phyloP scores from a whole-genome alignment of 139 green algal species.

The Chlorella sp. region DNA sequence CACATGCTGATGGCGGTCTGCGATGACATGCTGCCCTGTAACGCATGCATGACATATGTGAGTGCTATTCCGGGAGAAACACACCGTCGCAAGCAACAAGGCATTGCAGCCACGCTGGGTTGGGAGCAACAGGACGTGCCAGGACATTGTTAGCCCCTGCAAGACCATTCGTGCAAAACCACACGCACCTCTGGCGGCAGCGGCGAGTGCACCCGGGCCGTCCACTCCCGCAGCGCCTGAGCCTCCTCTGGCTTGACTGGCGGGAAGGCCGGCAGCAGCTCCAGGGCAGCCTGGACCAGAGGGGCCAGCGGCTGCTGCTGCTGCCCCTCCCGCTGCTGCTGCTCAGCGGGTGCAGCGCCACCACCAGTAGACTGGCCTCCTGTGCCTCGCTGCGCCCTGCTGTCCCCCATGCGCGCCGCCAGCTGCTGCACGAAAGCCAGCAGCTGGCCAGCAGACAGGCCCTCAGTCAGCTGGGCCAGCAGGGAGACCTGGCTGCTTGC shows the following conservation, averaged over 20 bases:
- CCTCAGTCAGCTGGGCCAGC: constrained; percentile 27
- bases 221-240: constrained; percentile 63
- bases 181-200: constrained; percentile 35
- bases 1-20: background rate
- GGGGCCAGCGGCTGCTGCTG: constrained; percentile 33
- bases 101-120: no score
- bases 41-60: no score
- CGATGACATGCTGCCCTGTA: no score
- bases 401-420: background rate
- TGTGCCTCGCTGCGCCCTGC: no score
- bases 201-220: constrained; percentile 60
- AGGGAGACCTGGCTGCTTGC: background rate
- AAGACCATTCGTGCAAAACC: background rate
- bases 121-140: no score
- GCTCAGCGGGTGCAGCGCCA: background rate
- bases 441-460: constrained; percentile 30
- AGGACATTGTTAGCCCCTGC: background rate
- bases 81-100: no score
- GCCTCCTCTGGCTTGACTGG: constrained; percentile 60
- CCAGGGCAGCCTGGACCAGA: constrained; percentile 68
- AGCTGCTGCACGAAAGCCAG: background rate
- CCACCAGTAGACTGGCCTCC: background rate
- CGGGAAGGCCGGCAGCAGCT: constrained; percentile 67
- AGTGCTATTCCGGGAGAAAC: no score
- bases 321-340: constrained; percentile 28